phyloP scores from a whole-genome alignment of 1,284 basidiomycete genomes.

The Malassezia restricta region DNA sequence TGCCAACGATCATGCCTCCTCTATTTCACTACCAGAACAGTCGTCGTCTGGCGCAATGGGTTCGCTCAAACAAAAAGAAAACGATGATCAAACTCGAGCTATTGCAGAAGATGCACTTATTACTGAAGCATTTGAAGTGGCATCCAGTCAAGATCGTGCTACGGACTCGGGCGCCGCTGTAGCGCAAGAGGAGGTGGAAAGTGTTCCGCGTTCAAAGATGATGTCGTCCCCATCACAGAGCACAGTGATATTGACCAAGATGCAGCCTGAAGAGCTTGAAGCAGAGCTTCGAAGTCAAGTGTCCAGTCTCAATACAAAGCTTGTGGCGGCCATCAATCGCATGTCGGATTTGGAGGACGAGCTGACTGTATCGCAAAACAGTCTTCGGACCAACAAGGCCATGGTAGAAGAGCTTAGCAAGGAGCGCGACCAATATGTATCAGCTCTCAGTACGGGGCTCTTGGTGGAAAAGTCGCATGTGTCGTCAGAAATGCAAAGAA shows the following conservation, averaged over 20 bases:
- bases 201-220: too few species aligned
- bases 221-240: too few species aligned
- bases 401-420: constrained; percentile 51
- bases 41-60: too few species aligned
- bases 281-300: constrained; percentile 78
- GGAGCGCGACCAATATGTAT: constrained; percentile 49
- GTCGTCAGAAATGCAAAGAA: constrained; percentile 73
- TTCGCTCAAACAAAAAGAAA: too few species aligned
- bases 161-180: too few species aligned
- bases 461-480: constrained; percentile 83
- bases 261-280: constrained; percentile 59
- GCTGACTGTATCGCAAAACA: constrained; percentile 61
- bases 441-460: constrained; percentile 57
- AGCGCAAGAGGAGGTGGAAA: too few species aligned
- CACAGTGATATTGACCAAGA: not conserved
- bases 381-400: constrained; percentile 51
- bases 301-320: constrained; percentile 75
- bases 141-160: too few species aligned
- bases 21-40: too few species aligned
- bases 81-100: too few species aligned
- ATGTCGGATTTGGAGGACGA: constrained; percentile 87
- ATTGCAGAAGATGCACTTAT: too few species aligned
- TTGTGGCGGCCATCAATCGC: constrained; percentile 79
- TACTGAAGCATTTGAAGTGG: too few species aligned
- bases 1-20: not conserved